Base-by-base conservation (phyloP, 2,329 filamentous ascomycete genomes). In the Penicillium psychrosexuale region DNA sequence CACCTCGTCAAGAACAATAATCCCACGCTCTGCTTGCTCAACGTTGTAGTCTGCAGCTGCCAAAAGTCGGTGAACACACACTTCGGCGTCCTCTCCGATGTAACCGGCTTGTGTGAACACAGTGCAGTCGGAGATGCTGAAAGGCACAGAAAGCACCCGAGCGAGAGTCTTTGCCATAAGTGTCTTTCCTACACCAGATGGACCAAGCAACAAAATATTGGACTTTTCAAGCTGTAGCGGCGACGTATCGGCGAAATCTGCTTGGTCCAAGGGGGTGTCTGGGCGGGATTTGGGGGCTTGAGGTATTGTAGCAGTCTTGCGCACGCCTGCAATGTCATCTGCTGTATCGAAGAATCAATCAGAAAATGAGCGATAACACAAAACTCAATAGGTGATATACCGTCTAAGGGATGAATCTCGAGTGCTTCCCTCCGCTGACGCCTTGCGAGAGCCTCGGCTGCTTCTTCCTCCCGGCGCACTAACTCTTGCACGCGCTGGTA, bases 41-140 rank as follows among this genome's bases (percentile, higher is more conserved):
- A 94, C 84, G 63, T 96, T 89, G 72, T 96, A 96, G 70, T 95
- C 93, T 8, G 93, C 86, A 56, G 95, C 91, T 52, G 95, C 89
- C 9, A 99, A 80, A 27, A 99, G 80, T 42, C 94, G 83, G 68
- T 97, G 91, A 38, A 99, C 91, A 65, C 93, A 97, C 0, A 90
- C 87, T 70, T 99, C 94, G n/a, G 93, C 93, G 69, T 99, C 94
- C 69, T 97, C 93, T 30, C 94, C 94, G 63, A 99, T 97, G 66
- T 99, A 99, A 27, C 94, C 93, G 5, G 93, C 93, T 75, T 97
- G 93, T 0, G 93, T 97, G 61, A 97, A 91, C 6, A 92, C 90
- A 47, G 94, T 97, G 73, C 93, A 97, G 73, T 97, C 93, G 58
- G 90, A 93, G 74, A 96, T 96, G 59, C 90, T 91, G 68, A 97